Percentiles rank a stretch among this genome's conserved stretches.
These are phyloP conservation scores for Davidsoniella neocaledoniae DNA, from an alignment of 2,329 filamentous ascomycete species.

Conservation along the genomic window DNA sequence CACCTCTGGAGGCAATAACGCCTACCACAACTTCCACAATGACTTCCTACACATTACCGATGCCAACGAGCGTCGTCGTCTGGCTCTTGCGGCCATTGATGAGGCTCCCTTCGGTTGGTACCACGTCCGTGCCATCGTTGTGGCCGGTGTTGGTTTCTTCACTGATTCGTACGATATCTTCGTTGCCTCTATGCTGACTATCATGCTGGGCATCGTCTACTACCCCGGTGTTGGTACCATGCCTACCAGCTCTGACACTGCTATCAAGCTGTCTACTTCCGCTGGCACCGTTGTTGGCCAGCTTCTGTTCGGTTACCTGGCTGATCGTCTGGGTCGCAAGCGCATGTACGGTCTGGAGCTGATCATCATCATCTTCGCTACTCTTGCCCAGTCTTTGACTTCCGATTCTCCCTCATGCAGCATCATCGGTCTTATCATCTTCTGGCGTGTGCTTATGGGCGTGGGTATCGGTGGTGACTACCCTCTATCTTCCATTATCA, in stretches of 20 bases:
- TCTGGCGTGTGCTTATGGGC: conserved; percentile 64
- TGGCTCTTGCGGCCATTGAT: conserved; percentile 68
- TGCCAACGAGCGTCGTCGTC: conserved; percentile 60
- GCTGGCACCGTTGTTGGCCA: conserved; percentile 73
- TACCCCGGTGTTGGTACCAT: conserved; percentile 43
- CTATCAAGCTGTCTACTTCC: conserved; percentile 69
- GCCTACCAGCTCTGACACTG: conserved; percentile 52
- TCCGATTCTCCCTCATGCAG: conserved; percentile 46
- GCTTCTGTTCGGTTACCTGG: conserved; percentile 60
- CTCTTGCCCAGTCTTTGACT: conserved; percentile 52
- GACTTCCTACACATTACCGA: conserved; percentile 49
- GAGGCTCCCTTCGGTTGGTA: conserved; percentile 74
- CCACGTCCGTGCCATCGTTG: conserved; percentile 58
- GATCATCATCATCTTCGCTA: conserved; percentile 65
- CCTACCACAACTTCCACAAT: conserved; percentile 65
- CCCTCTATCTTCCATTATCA: conserved; percentile 67
- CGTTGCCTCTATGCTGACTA: conserved; percentile 29
- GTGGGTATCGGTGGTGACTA: conserved; percentile 42
- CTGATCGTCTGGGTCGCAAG: conserved; percentile 63
- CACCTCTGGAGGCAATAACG: conserved; percentile 48
- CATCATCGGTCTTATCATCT: conserved; percentile 51
- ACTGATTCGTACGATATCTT: conserved; percentile 79
- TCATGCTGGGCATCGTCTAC: conserved; percentile 67
- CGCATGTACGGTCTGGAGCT: conserved; percentile 57
- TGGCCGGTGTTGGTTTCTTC: conserved; percentile 77